phyloP scores from a whole-genome alignment of 1,139 yeast species.

The Debaryomyces fabryi region DNA sequence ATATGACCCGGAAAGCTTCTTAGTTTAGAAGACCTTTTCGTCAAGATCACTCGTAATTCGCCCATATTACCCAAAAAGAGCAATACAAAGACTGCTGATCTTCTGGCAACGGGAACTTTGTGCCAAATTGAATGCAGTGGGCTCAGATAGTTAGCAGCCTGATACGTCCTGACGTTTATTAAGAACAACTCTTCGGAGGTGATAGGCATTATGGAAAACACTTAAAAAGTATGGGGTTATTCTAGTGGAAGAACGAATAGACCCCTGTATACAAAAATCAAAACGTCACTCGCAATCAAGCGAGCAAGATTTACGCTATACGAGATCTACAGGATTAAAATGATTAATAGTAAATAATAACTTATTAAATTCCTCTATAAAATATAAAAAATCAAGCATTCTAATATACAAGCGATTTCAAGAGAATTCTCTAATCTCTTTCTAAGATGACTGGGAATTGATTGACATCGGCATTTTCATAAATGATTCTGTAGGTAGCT shows the following conservation, averaged over 20 bases:
- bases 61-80: constrained; percentile 72
- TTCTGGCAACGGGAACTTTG: constrained; percentile 56
- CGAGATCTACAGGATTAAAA: background rate
- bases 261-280: constrained; percentile 6
- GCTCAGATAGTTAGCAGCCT: constrained; percentile 30
- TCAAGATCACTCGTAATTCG: constrained; percentile 73
- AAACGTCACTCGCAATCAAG: background rate
- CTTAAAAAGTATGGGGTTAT: background rate
- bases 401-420: constrained; percentile 2
- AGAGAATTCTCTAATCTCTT: constrained; percentile 10
- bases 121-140: constrained; percentile 55
- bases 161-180: constrained; percentile 25
- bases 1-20: constrained; percentile 84
- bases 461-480: constrained; percentile 66
- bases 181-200: constrained; percentile 24
- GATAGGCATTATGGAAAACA: constrained; percentile 5
- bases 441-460: constrained; percentile 66
- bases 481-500: constrained; percentile 81
- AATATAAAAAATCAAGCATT: constrained; percentile 4
- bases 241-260: background rate
- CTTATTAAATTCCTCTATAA: constrained; percentile 6
- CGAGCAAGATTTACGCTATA: background rate
- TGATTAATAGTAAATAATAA: background rate
- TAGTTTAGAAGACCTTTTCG: constrained; percentile 71
- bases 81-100: constrained; percentile 76